These are phyloP conservation scores for Grosmannia clavigera DNA, from an alignment of 2,329 filamentous ascomycete genomes.

Conservation along the genomic window DNA sequence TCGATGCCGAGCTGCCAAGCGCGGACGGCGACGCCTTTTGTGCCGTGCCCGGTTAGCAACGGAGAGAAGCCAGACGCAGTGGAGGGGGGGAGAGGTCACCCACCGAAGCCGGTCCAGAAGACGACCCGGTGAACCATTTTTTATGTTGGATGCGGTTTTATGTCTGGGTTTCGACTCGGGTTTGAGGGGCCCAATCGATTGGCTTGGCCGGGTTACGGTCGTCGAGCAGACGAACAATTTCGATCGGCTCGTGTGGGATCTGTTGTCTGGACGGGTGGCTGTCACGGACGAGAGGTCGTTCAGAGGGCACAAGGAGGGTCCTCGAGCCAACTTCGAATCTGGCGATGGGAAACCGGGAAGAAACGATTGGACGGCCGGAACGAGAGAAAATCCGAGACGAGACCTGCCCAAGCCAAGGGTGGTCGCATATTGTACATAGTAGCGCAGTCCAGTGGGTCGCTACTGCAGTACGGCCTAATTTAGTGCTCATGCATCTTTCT, in stretches of 20 bases:
- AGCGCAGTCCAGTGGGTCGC: not conserved
- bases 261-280: not conserved
- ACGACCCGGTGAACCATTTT: constrained; percentile 54
- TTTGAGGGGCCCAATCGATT: not conserved
- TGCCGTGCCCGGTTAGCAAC: not conserved
- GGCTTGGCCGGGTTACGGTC: not conserved
- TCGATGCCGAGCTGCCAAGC: constrained; percentile 97
- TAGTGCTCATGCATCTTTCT: not conserved
- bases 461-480: not conserved
- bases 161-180: not conserved
- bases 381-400: not conserved
- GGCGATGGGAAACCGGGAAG: constrained; percentile 11
- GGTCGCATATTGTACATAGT: not conserved
- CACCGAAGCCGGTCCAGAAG: constrained; percentile 91
- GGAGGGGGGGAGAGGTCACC: constrained; percentile 19
- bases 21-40: constrained; percentile 72
- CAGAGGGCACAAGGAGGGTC: not conserved
- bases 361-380: constrained; percentile 10
- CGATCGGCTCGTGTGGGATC: not conserved
- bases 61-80: not conserved
- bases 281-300: not conserved
- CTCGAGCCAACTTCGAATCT: constrained; percentile 1
- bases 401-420: not conserved
- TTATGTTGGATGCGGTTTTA: constrained; percentile 3
- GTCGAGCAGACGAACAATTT: not conserved